These are phyloP conservation scores for Thecaphora thlaspeos DNA, from an alignment of 1,284 basidiomycete species.

Conservation along the genomic window DNA sequence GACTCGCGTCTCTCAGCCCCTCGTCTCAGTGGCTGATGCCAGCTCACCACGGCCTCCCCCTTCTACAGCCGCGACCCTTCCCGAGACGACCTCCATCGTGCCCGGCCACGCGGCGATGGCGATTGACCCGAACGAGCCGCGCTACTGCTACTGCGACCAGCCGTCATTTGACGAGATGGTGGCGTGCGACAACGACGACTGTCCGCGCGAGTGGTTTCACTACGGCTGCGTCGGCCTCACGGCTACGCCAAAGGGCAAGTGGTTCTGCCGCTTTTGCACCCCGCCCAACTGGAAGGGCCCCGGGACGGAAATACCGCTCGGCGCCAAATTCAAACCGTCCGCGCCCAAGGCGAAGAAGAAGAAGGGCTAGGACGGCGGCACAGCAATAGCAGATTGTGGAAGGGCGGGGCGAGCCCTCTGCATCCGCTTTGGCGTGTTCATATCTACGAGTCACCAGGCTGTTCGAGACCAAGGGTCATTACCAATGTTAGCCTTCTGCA, in stretches of 20 bases:
- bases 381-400: no score
- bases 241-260: slow-evolving; percentile 37
- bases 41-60: no score
- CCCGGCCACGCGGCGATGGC: slow-evolving; percentile 23
- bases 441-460: no score
- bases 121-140: slow-evolving; percentile 60
- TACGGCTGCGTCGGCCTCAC: slow-evolving; percentile 49
- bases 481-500: no score
- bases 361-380: not conserved
- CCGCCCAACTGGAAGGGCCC: slow-evolving; percentile 44
- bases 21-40: no score
- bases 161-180: slow-evolving; percentile 60
- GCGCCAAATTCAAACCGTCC: slow-evolving; percentile 17
- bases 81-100: not conserved
- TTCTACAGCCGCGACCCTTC: not conserved
- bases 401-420: no score
- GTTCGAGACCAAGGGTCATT: no score
- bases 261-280: slow-evolving; percentile 57
- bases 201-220: slow-evolving; percentile 60
- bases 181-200: slow-evolving; percentile 61
- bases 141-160: slow-evolving; percentile 62
- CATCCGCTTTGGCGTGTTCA: no score
- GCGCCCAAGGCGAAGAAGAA: slow-evolving; percentile 4
- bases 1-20: no score
- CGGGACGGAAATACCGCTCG: slow-evolving; percentile 30